A percentile compares a stretch with the other conserved stretches of the same genome.
These are phyloP conservation scores for Gardenia jasminoides DNA, from an alignment of 257 asterid genomes.

Conservation along the genomic window DNA sequence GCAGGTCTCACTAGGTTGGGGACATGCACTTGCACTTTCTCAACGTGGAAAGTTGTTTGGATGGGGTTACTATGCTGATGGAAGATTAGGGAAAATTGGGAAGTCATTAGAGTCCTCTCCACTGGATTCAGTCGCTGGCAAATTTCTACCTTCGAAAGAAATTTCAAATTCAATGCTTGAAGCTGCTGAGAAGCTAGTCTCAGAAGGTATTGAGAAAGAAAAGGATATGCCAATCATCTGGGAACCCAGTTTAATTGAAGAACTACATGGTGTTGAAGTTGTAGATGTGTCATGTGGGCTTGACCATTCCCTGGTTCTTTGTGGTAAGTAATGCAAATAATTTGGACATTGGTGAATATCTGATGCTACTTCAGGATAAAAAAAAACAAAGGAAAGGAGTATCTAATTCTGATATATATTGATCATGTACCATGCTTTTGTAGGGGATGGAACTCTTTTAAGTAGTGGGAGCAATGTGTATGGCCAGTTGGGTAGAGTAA, in stretches of 20 bases:
- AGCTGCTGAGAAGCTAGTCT: constrained; percentile 62
- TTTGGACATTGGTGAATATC: background rate
- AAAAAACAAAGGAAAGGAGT: too few relatives aligned
- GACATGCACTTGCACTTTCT: constrained; percentile 88
- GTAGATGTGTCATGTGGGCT: constrained; percentile 80
- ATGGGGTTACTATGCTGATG: constrained; percentile 99
- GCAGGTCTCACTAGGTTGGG: constrained; percentile 97
- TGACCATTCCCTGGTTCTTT: constrained; percentile 77
- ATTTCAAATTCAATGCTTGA: constrained; percentile 39
- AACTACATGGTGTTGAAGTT: constrained; percentile 49
- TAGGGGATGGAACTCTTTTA: constrained; percentile 74
- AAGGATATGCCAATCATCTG: constrained; percentile 82
- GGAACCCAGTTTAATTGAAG: constrained; percentile 78
- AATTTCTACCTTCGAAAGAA: constrained; percentile 19
- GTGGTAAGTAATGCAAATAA: constrained; percentile 45
- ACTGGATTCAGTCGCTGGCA: constrained; percentile 52
- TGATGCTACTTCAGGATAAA: background rate
- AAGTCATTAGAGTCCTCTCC: constrained; percentile 68
- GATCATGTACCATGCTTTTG: constrained; percentile 19
- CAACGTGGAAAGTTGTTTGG: constrained; percentile 77
- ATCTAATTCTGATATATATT: background rate
- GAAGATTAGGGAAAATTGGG: constrained; percentile 78
- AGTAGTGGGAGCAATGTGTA: constrained; percentile 90
- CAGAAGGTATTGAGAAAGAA: constrained; percentile 83
- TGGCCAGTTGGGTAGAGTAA: constrained; percentile 75